These are phyloP conservation scores for Xylariaceae sp. DNA, from an alignment of 2,329 filamentous ascomycete species.

Conservation along the genomic window DNA sequence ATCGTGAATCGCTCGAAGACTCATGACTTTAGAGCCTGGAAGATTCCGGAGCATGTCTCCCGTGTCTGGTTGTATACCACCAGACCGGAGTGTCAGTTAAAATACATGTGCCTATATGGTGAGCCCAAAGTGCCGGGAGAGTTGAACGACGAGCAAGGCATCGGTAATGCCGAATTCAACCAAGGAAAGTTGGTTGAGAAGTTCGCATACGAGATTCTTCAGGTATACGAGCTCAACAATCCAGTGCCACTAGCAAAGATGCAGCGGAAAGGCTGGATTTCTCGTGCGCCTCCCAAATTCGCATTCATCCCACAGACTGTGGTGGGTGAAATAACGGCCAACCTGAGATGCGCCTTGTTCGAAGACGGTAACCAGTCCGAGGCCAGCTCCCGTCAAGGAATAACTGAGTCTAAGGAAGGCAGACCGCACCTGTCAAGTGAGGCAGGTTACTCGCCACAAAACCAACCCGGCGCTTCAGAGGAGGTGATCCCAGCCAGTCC, in stretches of 20 bases:
- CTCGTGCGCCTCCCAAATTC: slow-evolving; percentile 46
- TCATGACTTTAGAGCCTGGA: slow-evolving; percentile 52
- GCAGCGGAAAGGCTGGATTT: slow-evolving; percentile 50
- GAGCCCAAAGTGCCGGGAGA: slow-evolving; percentile 43
- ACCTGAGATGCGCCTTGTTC: slow-evolving; percentile 50
- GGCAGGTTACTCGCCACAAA: slow-evolving; percentile 37
- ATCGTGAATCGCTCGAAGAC: slow-evolving; percentile 48
- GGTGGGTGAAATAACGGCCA: slow-evolving; percentile 53
- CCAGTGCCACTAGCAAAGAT: slow-evolving; percentile 49
- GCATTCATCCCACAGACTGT: slow-evolving; percentile 52
- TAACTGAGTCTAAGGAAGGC: slow-evolving; percentile 48
- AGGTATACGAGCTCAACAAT: slow-evolving; percentile 60
- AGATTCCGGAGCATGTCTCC: slow-evolving; percentile 47
- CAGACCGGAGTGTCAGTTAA: slow-evolving; percentile 42
- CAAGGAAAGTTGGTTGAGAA: slow-evolving; percentile 33
- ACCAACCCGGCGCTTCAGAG: slow-evolving; percentile 20
- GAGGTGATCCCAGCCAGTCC: slow-evolving; percentile 34
- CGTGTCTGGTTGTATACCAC: slow-evolving; percentile 61
- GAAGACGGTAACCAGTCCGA: slow-evolving; percentile 26
- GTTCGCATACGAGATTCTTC: slow-evolving; percentile 49
- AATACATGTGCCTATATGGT: slow-evolving; percentile 55
- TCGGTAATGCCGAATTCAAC: slow-evolving; percentile 51
- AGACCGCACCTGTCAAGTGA: slow-evolving; percentile 47
- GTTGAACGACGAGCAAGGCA: slow-evolving; percentile 39
- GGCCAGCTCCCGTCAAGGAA: slow-evolving; percentile 10